These are phyloP conservation scores for Trichoderma semiorbis DNA, from an alignment of 2,329 filamentous ascomycete species.

Conservation along the genomic window DNA sequence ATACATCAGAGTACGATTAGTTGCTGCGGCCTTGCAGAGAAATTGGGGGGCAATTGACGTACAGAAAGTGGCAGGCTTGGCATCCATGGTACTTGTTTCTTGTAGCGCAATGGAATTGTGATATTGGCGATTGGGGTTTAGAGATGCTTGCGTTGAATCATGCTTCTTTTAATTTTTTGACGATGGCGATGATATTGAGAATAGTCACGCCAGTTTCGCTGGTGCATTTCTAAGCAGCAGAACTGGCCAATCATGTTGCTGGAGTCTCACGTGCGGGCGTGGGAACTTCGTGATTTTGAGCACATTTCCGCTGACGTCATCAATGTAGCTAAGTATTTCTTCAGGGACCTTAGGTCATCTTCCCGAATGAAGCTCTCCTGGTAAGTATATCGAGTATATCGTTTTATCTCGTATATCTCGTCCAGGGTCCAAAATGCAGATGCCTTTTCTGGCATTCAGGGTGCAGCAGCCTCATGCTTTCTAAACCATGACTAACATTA, in stretches of 20 bases:
- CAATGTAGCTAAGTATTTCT: background rate
- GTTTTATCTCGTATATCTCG: background rate
- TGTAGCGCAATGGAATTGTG: slow-evolving; percentile 10
- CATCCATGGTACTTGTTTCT: slow-evolving; percentile 31
- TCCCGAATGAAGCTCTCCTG: background rate
- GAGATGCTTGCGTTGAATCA: slow-evolving; percentile 18
- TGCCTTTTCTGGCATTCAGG: background rate
- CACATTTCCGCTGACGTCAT: slow-evolving; percentile 28
- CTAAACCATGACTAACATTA: background rate
- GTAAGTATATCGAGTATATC: background rate
- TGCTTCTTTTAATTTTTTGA: background rate
- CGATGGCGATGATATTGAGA: slow-evolving; percentile 23
- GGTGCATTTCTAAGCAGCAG: slow-evolving; percentile 31
- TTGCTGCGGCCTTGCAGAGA: background rate
- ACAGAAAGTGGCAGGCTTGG: slow-evolving; percentile 29
- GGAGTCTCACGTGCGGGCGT: slow-evolving; percentile 29
- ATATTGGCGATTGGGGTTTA: slow-evolving; percentile 1
- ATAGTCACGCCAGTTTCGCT: slow-evolving; percentile 15
- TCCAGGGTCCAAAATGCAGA: background rate
- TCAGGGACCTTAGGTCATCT: background rate
- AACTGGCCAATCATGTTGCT: slow-evolving; percentile 28
- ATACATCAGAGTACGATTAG: slow-evolving; percentile 18
- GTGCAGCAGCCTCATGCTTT: background rate
- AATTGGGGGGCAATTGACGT: slow-evolving; percentile 15
- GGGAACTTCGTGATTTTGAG: slow-evolving; percentile 22